Evolutionary conservation across 441 rosid species (phyloP), one percentile per base, ranked within the genome.

Genomic region (Capsella rubella): DNA sequence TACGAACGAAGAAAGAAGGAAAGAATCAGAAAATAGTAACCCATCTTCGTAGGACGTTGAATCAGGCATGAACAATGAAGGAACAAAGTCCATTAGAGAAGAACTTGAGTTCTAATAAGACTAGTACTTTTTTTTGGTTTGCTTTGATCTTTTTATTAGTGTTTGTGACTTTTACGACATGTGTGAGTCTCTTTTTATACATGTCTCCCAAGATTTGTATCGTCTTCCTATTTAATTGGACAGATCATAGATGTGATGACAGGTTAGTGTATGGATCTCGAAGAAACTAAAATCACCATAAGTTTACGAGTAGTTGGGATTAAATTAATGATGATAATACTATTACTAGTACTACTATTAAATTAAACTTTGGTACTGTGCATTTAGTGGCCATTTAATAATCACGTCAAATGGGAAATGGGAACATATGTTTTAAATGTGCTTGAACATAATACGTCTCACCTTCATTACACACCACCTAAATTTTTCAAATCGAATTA

Each of bases 371-470:
- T 4, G 34, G 34, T 9, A 0, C 79, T 75, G 74, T 75, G 69
- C 79, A 61, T 34, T 61, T 75, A 53, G 69, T 75, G 79, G 70
- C 79, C 63, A 61, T 75, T 61, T 11, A 69, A 27, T 69, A 61
- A 27, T 61, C 63, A 67, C 64, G 57, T 75, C 35, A 60, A 61
- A 21, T 25, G 43, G 29, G 11, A 53, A 21, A 67, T 56, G 73
- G 57, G 74, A 61, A 68, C 74, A 32, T 50, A 13, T 51, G 74
- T 52, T 45, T 75, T 60, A 25, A 67, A 60, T 75, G 73, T 75
- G 63, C 68, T 25, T 67, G 8, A 31, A 59, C 13, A 13, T 67
- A 28, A 40, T 66, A 31, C 39, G 16, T 51, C n/a, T 39, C 42
- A 42, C 14, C 46, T 74, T 57, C 11, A 66, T 40, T 32, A 52